Evolutionary conservation across 2,329 filamentous ascomycete species (phyloP), one percentile per base, ranked within the genome.

Genomic region (Ascosphaera acerosa): DNA sequence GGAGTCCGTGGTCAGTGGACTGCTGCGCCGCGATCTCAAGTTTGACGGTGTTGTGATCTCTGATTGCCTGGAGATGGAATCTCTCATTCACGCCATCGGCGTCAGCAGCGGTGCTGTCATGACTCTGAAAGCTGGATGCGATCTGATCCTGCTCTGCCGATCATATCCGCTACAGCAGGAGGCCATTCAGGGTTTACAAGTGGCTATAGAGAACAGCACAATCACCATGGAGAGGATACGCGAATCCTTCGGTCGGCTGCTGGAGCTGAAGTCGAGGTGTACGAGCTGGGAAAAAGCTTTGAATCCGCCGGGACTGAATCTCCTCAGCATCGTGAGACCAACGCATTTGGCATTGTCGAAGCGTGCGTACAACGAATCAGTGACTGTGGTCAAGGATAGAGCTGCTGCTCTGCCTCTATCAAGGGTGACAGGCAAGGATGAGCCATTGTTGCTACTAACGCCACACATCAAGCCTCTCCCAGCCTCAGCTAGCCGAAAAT

Each of bases 1-100:
- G 0, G 76, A 92, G 41, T 80, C 91, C 49, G 80, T 94, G 1
- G 81, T 94, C 3, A 77, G 91, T 44, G 80, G 87, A 35, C 55
- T 92, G 15, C 58, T 94, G 3, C 67, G 84, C n/a, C 74, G 75
- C 36, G 81, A 92, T 40, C 64, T 94, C 15, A 75, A 76, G 2
- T 94, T 94, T 42, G 67, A 78, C 31, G 84, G 84, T 1, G 82
- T 94, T 2, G 81, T 87, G 15, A 80, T 94, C 31, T 92, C 82
- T 0, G 84, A 94, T 46, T 94, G 84, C 40, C 56, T 94, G 5
- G 84, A 92, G 48, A 94, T 94, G 84, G 82, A 92, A 45, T 81
- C 82, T 0, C 63, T 94, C 6, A 87, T 80, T 39, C 78, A 90
- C 45, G 89, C 92, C 42, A 87, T 94, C 31, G 84, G 84, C n/a